Evolutionary conservation across 306 rosid species (phyloP).

Genomic region (Hylodesmum podocarpum): DNA sequence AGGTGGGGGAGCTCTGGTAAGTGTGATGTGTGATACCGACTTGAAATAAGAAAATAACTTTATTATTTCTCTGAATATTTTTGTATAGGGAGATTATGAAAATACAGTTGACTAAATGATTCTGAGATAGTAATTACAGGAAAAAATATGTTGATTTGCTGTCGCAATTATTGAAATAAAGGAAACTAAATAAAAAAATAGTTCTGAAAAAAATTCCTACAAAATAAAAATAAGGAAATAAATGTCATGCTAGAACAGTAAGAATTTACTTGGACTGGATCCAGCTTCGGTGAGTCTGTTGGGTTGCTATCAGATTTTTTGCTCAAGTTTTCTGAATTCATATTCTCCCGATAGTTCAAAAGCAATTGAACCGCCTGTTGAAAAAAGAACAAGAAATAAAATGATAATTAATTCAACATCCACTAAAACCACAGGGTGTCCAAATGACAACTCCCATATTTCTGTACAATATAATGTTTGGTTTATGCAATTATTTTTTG

Average conservation of each 20-base stretch:
- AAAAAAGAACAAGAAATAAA: slow-evolving; percentile 20
- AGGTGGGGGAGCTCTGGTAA: background rate
- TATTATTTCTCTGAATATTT: no score
- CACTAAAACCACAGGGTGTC: background rate
- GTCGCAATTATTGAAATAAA: no score
- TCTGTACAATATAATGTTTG: background rate
- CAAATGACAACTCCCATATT: slow-evolving; percentile 6
- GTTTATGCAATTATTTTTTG: background rate
- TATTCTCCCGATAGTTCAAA: slow-evolving; percentile 51
- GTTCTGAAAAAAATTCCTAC: no score
- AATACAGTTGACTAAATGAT: no score
- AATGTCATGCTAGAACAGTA: background rate
- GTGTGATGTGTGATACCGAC: background rate
- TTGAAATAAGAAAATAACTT: no score
- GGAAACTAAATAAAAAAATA: no score
- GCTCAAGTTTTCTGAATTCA: slow-evolving; percentile 36
- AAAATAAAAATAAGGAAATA: no score
- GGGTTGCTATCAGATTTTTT: slow-evolving; percentile 45
- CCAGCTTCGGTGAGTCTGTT: slow-evolving; percentile 50
- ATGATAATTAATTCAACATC: slow-evolving; percentile 3
- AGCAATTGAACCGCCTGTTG: slow-evolving; percentile 83
- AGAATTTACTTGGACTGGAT: slow-evolving; percentile 76
- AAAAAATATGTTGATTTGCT: no score
- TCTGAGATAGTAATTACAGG: no score
- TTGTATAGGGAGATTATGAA: no score